Evolutionary conservation across 2,329 filamentous ascomycete genomes (phyloP).

Genomic region (Ceratocystis huliohia): DNA sequence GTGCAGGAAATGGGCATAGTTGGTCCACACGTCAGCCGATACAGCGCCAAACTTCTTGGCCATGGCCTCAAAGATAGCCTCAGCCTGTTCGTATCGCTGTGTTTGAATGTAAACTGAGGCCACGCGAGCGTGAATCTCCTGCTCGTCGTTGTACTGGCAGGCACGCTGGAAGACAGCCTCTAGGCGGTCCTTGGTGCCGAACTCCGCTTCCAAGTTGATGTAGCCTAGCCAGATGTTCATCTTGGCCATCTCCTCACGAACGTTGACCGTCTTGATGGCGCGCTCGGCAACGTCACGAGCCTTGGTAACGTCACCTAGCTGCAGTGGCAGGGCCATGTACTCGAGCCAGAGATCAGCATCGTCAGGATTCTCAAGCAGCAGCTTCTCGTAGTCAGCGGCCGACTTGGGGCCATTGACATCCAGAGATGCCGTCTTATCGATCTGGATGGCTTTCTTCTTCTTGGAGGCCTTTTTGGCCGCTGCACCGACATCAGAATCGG

Average conservation of each 20-base stretch:
- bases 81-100: conserved; percentile 75
- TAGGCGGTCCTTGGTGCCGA: conserved; percentile 68
- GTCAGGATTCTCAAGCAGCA: conserved; percentile 82
- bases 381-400: conserved; percentile 81
- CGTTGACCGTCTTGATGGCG: conserved; percentile 80
- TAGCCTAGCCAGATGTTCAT: conserved; percentile 90
- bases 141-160: conserved; percentile 83
- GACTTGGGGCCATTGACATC: conserved; percentile 81
- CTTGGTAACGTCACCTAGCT: conserved; percentile 76
- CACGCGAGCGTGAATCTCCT: conserved; percentile 78
- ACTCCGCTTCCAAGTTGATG: conserved; percentile 86
- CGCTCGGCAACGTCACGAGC: conserved; percentile 83
- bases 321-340: conserved; percentile 98
- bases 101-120: conserved; percentile 93
- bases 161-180: conserved; percentile 84
- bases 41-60: conserved; percentile 80
- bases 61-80: conserved; percentile 73
- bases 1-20: conserved; percentile 90
- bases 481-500: conserved; percentile 28
- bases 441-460: conserved; percentile 51
- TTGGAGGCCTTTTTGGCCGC: conserved; percentile 68
- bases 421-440: conserved; percentile 85
- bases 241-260: conserved; percentile 83
- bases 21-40: conserved; percentile 72
- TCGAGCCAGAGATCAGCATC: conserved; percentile 89